phyloP scores from a whole-genome alignment of 768 basidiomycete genomes.

The Daedalea quercina region DNA sequence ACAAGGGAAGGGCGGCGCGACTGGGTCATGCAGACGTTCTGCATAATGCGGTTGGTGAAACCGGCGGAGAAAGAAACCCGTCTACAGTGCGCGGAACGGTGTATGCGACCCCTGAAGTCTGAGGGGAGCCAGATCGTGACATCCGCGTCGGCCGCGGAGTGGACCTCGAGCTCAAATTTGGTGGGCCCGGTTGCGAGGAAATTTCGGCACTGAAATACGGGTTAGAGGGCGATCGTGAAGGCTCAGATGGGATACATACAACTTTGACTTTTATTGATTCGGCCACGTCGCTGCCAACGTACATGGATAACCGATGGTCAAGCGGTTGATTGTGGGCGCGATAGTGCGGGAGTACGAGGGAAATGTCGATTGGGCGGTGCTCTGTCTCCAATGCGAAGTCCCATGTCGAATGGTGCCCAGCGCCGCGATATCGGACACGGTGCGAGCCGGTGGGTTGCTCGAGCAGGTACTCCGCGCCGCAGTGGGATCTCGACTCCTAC shows the following conservation, averaged over 20 bases:
- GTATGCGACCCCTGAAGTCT: conserved; percentile 68
- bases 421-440: conserved; percentile 57
- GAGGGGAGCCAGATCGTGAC: conserved; percentile 75
- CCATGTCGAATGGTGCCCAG: conserved; percentile 42
- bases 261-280: conserved; percentile 62
- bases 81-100: conserved; percentile 34
- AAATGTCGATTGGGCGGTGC: conserved; percentile 49
- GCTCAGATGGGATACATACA: conserved; percentile 50
- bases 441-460: conserved; percentile 40
- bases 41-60: conserved; percentile 59
- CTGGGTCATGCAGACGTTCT: conserved; percentile 24
- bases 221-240: conserved; percentile 32
- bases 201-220: conserved; percentile 19
- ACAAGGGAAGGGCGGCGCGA: conserved; percentile 22
- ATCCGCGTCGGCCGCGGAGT: conserved; percentile 49
- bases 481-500: conserved; percentile 16
- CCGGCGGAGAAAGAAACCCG: conserved; percentile 52
- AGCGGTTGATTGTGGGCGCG: conserved; percentile 69
- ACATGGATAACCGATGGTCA: conserved; percentile 67
- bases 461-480: conserved; percentile 19
- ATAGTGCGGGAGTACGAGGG: conserved; percentile 71
- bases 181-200: conserved; percentile 24
- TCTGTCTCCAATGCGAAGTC: conserved; percentile 57
- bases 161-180: conserved; percentile 50
- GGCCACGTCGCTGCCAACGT: conserved; percentile 42